Conservation (phyloP, 192 early-diverging fungal genomes). For the Coemansia sp. region DNA sequence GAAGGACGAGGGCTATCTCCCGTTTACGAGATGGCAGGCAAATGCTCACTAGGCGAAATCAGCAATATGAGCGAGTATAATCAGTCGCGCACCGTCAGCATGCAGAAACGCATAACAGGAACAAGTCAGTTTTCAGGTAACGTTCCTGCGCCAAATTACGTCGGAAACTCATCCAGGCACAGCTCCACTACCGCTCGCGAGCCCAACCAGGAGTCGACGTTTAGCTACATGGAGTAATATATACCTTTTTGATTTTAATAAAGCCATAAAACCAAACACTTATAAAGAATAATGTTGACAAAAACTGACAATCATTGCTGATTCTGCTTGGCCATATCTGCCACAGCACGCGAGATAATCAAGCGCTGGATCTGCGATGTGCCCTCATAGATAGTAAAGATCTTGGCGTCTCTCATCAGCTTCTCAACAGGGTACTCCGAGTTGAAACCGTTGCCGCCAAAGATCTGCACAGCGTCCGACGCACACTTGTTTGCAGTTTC, state of each 20-base stretch:
- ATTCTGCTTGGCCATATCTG: constrained; percentile 56
- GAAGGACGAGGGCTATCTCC: constrained; percentile 30
- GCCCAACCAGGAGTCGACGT: constrained; percentile 7
- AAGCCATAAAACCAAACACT: not conserved
- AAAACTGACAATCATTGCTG: not conserved
- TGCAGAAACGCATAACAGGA: constrained; percentile 18
- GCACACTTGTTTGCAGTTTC: constrained; percentile 80
- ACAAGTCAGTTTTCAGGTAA: constrained; percentile 19
- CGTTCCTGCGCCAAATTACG: constrained; percentile 8
- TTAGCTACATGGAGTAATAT: not conserved
- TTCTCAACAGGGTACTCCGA: constrained; percentile 95
- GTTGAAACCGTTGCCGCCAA: constrained; percentile 89
- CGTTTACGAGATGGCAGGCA: constrained; percentile 35
- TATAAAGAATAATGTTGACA: not conserved
- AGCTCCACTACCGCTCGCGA: constrained; percentile 10
- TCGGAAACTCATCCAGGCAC: not conserved
- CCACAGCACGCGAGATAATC: constrained; percentile 80
- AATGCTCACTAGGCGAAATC: constrained; percentile 36
- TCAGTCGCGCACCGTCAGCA: constrained; percentile 7
- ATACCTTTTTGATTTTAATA: not conserved
- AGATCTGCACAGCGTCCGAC: constrained; percentile 92
- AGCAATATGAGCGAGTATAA: constrained; percentile 6
- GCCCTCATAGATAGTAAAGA: constrained; percentile 97
- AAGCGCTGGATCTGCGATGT: constrained; percentile 94
- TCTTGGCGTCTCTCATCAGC: constrained; percentile 90